A percentile compares a stretch with the other conserved stretches of the same genome.
These are phyloP conservation scores for Parathielavia hyrcaniae DNA, from an alignment of 495 filamentous ascomycete species.

Conservation along the genomic window DNA sequence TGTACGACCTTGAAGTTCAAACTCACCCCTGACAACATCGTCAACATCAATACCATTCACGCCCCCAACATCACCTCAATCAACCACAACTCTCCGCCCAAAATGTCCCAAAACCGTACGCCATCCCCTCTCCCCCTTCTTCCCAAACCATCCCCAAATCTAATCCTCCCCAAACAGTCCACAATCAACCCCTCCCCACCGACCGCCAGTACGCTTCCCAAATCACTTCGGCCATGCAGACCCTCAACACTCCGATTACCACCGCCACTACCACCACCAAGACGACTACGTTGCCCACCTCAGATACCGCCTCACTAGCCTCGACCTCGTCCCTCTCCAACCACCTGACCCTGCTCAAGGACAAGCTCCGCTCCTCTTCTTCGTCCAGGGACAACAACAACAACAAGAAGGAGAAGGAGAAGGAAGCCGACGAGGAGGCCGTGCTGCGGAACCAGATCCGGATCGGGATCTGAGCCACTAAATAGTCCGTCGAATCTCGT, in stretches of 20 bases:
- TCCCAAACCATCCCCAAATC: neutral
- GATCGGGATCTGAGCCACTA: conserved; percentile 20
- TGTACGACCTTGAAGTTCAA: too few species aligned
- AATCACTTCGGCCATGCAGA: too few species aligned
- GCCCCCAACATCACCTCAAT: neutral
- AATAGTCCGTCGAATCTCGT: too few species aligned
- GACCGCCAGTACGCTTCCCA: too few species aligned
- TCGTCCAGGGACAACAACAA: conserved; percentile 2
- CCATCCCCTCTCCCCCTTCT: neutral
- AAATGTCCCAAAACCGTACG: too few species aligned
- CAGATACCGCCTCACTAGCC: conserved; percentile 17
- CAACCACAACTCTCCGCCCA: neutral
- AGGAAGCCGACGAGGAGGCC: conserved; percentile 1
- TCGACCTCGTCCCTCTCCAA: conserved; percentile 20
- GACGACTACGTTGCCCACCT: neutral
- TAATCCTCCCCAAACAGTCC: neutral
- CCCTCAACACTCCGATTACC: too few species aligned
- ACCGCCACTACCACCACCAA: conserved; percentile 7
- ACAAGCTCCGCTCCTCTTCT: conserved; percentile 9
- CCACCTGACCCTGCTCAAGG: conserved; percentile 22
- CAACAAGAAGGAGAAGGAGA: neutral
- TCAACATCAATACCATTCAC: neutral
- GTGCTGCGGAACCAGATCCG: conserved; percentile 22
- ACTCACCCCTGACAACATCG: neutral
- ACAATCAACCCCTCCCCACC: neutral